Conservation (phyloP, 768 basidiomycete genomes). For the Lactarius pseudohatsudake region DNA sequence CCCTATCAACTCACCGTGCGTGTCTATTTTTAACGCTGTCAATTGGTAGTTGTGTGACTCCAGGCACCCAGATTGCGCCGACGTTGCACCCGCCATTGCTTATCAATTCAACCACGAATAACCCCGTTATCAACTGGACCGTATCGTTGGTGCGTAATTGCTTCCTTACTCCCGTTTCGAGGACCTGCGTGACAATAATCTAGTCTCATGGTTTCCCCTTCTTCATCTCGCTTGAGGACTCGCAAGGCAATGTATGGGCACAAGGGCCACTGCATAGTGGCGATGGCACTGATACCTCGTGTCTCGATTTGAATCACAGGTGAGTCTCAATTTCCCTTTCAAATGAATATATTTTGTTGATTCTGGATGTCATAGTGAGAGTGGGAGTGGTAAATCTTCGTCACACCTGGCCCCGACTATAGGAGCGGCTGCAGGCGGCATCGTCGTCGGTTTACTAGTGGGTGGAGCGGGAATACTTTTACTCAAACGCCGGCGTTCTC, state of each 20-base stretch:
- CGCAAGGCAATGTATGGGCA: slow-evolving; percentile 51
- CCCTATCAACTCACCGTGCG: slow-evolving; percentile 59
- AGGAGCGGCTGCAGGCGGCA: slow-evolving; percentile 32
- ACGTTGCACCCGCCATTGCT: slow-evolving; percentile 61
- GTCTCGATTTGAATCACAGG: slow-evolving; percentile 38
- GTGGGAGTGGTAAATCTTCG: not conserved
- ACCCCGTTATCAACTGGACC: slow-evolving; percentile 54
- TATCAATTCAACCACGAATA: slow-evolving; percentile 45
- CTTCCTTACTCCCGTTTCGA: not conserved
- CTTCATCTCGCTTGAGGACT: slow-evolving; percentile 55
- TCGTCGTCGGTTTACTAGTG: slow-evolving; percentile 30
- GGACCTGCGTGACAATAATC: not conserved
- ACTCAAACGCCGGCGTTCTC: slow-evolving; percentile 3
- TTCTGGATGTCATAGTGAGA: not conserved
- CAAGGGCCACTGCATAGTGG: slow-evolving; percentile 60
- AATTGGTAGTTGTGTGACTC: not conserved
- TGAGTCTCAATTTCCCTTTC: not conserved
- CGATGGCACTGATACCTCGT: slow-evolving; percentile 41
- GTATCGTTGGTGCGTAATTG: slow-evolving; percentile 39
- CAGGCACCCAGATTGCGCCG: slow-evolving; percentile 49
- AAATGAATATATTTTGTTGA: not conserved
- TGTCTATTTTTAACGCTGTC: slow-evolving; percentile 2
- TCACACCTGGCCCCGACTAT: not conserved
- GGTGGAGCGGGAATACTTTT: slow-evolving; percentile 29
- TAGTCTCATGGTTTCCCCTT: slow-evolving; percentile 56